A percentile compares a stretch with the other conserved stretches of the same genome.
Evolutionary conservation across 1,139 yeast species (phyloP).

Genomic region (Schizosaccharomyces versatilis): DNA sequence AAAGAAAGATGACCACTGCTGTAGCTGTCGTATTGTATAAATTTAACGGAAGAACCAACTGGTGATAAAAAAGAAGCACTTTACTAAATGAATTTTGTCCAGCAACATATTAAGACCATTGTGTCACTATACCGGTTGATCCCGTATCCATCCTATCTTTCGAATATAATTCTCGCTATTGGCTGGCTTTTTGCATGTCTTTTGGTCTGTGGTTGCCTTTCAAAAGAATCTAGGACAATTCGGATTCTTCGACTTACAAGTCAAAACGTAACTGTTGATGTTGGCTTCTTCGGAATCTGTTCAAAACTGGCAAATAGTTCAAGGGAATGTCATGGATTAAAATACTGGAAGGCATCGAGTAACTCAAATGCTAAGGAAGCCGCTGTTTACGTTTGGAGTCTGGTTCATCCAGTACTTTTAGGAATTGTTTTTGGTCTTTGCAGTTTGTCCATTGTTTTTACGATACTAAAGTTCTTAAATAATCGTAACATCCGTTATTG

Average conservation of each 20-base stretch:
- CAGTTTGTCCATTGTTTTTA: not conserved
- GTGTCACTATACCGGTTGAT: not conserved
- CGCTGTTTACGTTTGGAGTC: not conserved
- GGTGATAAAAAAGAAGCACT: no score
- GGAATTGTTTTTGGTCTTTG: not conserved
- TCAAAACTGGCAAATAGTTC: not conserved
- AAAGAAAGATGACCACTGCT: no score
- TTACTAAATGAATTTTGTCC: no score
- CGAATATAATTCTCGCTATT: not conserved
- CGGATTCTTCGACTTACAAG: not conserved
- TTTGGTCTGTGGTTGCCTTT: not conserved
- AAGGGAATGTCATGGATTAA: not conserved
- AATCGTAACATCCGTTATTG: not conserved
- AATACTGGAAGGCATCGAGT: not conserved
- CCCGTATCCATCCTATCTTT: not conserved
- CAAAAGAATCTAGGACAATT: not conserved
- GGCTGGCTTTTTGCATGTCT: not conserved
- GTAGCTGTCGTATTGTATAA: no score
- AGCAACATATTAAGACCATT: no score
- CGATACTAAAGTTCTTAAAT: not conserved
- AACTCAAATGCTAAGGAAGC: not conserved
- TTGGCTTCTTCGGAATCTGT: not conserved
- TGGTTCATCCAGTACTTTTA: not conserved
- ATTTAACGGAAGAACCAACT: no score
- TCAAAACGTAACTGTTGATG: not conserved